A percentile compares a stretch with the other conserved stretches of the same genome.
Conservation (phyloP, 352 stramenopile genomes). For the Poterioochromonas sp. region DNA sequence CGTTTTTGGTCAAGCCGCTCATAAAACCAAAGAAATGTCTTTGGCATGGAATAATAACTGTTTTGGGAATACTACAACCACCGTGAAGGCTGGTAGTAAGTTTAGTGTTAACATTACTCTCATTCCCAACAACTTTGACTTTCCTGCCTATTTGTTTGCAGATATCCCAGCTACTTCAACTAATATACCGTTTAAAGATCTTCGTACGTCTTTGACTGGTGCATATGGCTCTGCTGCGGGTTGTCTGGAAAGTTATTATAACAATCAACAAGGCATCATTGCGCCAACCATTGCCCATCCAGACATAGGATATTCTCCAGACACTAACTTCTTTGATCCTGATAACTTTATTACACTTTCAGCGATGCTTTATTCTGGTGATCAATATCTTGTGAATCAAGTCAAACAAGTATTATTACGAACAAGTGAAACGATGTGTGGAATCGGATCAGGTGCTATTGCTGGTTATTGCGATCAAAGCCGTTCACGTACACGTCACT, state of each 20-base stretch:
- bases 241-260: constrained; percentile 30
- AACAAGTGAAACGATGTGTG: constrained; percentile 16
- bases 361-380: constrained; percentile 19
- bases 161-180: neutral
- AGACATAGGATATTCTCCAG: constrained; percentile 14
- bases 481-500: neutral
- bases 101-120: neutral
- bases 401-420: neutral
- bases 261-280: neutral
- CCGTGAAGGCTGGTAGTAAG: neutral
- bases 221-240: neutral
- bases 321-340: constrained; percentile 31
- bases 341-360: constrained; percentile 29
- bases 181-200: neutral
- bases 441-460: neutral
- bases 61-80: neutral
- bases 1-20: neutral
- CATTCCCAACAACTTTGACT: constrained; percentile 1
- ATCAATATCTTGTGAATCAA: neutral
- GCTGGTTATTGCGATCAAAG: neutral
- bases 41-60: neutral
- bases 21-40: neutral
- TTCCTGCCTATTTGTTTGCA: neutral
- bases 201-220: neutral
- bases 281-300: constrained; percentile 6